phyloP scores from a whole-genome alignment of 768 basidiomycete genomes.

The Naganishia vaughanmartiniae region DNA sequence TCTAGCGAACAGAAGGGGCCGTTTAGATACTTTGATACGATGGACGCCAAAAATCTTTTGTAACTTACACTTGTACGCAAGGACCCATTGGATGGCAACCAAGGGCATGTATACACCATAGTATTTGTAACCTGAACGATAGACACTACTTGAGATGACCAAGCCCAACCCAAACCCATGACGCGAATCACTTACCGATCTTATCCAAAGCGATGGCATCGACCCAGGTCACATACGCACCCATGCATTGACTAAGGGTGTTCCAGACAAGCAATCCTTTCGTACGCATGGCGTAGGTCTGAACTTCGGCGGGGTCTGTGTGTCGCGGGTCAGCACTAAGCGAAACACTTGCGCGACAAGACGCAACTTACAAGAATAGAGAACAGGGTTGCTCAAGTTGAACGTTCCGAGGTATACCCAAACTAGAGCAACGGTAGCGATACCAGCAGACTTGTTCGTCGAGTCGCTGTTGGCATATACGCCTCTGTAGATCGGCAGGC shows the following conservation, averaged over 20 bases:
- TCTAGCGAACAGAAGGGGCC: slow-evolving; percentile 24
- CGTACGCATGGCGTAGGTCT: slow-evolving; percentile 51
- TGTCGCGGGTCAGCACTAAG: neutral
- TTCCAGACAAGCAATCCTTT: slow-evolving; percentile 54
- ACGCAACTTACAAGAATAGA: slow-evolving; percentile 35
- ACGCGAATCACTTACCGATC: slow-evolving; percentile 38
- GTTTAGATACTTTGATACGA: neutral
- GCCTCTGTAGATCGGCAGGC: slow-evolving; percentile 32
- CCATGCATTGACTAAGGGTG: slow-evolving; percentile 62
- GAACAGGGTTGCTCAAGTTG: slow-evolving; percentile 45
- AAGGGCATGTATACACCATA: slow-evolving; percentile 52
- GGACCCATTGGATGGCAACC: slow-evolving; percentile 50
- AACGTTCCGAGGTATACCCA: slow-evolving; percentile 52
- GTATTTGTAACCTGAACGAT: slow-evolving; percentile 47
- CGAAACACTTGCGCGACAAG: no score
- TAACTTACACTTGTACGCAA: slow-evolving; percentile 47
- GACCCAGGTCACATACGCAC: slow-evolving; percentile 68
- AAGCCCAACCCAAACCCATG: neutral
- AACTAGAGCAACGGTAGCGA: slow-evolving; percentile 49
- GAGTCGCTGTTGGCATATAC: slow-evolving; percentile 43
- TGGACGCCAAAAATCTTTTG: no score
- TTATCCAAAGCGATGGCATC: slow-evolving; percentile 57
- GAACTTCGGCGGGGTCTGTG: slow-evolving; percentile 50
- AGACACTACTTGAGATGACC: neutral
- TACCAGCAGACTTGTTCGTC: slow-evolving; percentile 37